These are phyloP conservation scores for Hyaloscypha finlandica DNA, from an alignment of 495 filamentous ascomycete genomes.

Conservation along the genomic window DNA sequence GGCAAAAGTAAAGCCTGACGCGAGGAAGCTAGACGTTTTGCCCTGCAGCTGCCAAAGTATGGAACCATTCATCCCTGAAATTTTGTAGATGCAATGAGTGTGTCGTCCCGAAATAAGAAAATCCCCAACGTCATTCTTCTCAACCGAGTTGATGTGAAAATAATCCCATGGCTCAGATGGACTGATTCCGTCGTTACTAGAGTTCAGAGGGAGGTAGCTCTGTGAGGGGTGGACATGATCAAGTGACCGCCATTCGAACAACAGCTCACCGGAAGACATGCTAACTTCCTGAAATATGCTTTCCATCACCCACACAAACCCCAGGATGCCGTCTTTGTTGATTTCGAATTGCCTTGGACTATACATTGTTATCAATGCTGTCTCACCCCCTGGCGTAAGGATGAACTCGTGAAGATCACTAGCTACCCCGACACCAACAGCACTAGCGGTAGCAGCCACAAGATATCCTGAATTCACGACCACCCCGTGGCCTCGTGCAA, in stretches of 20 bases:
- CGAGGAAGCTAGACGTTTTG: conserved; percentile 45
- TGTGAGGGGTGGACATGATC: conserved; percentile 37
- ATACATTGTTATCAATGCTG: conserved; percentile 52
- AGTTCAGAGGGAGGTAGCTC: too few species aligned
- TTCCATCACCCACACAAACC: conserved; percentile 50
- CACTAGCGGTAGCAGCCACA: too few species aligned
- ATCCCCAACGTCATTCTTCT: conserved; percentile 36
- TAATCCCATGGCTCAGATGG: conserved; percentile 42
- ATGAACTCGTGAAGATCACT: conserved; percentile 46
- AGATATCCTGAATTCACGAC: not conserved
- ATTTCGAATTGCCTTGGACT: conserved; percentile 45
- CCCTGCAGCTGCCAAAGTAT: conserved; percentile 47
- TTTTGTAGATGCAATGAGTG: conserved; percentile 39
- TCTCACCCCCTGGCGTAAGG: conserved; percentile 49
- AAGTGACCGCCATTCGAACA: conserved; percentile 45
- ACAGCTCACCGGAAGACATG: conserved; percentile 42
- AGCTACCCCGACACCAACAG: not conserved
- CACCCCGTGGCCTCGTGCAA: not conserved
- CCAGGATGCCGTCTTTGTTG: conserved; percentile 34
- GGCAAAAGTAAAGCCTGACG: conserved; percentile 46
- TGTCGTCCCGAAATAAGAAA: conserved; percentile 27
- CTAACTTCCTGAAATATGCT: conserved; percentile 53
- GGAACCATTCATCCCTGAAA: conserved; percentile 36
- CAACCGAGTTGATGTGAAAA: conserved; percentile 43
- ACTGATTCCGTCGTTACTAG: too few species aligned